Conservation (phyloP, 23 red algal species). For the Gracilaria domingensis region DNA sequence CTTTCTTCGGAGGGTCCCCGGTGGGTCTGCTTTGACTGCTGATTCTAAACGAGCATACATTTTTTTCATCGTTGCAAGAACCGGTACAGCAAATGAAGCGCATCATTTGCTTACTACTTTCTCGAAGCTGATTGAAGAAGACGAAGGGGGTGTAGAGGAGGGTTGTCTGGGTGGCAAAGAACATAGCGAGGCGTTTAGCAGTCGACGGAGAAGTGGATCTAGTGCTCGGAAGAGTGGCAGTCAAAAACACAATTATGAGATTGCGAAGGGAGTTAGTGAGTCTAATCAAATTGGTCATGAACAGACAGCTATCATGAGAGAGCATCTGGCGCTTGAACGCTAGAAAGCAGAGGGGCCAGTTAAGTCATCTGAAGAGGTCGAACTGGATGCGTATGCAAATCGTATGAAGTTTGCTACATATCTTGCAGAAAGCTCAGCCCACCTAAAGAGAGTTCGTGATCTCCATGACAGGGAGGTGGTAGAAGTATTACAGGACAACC, state of each 20-base stretch:
- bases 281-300: neutral
- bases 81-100: neutral
- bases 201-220: neutral
- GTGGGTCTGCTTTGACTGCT: neutral
- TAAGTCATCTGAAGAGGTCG: neutral
- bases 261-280: neutral
- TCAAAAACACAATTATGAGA: neutral
- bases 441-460: constrained; percentile 2
- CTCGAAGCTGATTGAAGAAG: constrained; percentile 12
- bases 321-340: neutral
- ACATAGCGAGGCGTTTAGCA: neutral
- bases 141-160: neutral
- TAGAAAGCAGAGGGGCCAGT: neutral
- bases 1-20: neutral
- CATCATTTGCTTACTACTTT: neutral
- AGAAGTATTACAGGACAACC: neutral
- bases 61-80: neutral
- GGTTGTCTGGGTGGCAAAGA: neutral
- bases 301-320: neutral
- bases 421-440: neutral
- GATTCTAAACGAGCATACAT: neutral
- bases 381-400: neutral
- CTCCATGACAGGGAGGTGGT: constrained; percentile 1
- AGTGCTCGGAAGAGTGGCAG: neutral
- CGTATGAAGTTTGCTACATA: neutral